Conservation (phyloP, 305 asterid genomes). For the Fraxinus paxiana region DNA sequence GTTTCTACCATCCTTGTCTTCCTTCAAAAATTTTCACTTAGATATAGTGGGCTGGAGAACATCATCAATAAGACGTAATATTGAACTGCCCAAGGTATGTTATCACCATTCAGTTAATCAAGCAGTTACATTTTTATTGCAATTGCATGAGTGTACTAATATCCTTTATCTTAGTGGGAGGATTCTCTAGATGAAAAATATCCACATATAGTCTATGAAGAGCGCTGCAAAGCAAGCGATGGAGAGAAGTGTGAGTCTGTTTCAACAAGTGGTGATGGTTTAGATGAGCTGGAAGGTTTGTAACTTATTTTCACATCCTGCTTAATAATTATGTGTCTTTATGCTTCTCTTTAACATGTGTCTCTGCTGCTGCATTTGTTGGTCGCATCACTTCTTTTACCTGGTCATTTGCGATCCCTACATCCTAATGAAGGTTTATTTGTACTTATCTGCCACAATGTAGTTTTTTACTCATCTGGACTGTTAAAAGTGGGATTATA, state of each 20-base stretch:
- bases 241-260: slow-evolving; percentile 44
- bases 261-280: slow-evolving; percentile 37
- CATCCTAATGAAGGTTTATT: not conserved
- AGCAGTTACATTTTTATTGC: slow-evolving; percentile 7
- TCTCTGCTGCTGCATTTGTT: not conserved
- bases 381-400: not conserved
- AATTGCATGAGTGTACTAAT: slow-evolving; percentile 9
- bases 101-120: slow-evolving; percentile 10
- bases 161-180: slow-evolving; percentile 70
- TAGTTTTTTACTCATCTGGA: not conserved
- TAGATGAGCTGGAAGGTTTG: slow-evolving; percentile 82
- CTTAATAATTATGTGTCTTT: not conserved
- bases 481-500: not conserved
- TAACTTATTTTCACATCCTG: slow-evolving; percentile 14
- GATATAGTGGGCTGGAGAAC: slow-evolving; percentile 99
- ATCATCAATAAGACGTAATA: slow-evolving; percentile 84
- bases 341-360: slow-evolving; percentile 2
- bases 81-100: slow-evolving; percentile 81
- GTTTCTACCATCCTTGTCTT: slow-evolving; percentile 24
- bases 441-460: not conserved
- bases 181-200: slow-evolving; percentile 68
- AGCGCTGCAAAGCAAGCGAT: slow-evolving; percentile 79
- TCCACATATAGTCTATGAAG: slow-evolving; percentile 92
- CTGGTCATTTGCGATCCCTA: not conserved
- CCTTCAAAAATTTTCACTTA: slow-evolving; percentile 40